Evolutionary conservation across 2,329 filamentous ascomycete genomes (phyloP).

Genomic region (Podosphaera leucotricha): DNA sequence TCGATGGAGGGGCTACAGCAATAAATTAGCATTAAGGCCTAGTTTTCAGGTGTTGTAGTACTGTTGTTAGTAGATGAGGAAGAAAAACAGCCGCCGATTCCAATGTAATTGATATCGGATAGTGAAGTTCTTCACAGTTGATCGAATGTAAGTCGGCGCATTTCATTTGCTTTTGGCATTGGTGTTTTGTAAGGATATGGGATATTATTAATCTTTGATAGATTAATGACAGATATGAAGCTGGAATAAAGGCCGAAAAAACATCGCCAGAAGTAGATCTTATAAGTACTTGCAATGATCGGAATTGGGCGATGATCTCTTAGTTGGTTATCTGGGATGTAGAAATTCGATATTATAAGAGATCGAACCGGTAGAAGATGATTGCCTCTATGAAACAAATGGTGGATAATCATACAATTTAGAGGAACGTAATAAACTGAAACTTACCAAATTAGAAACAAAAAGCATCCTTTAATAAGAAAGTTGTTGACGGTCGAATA

Average conservation of each 20-base stretch:
- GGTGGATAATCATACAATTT: neutral
- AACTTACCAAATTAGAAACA: neutral
- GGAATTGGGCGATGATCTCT: neutral
- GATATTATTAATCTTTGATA: conserved; percentile 6
- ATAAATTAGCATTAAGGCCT: conserved; percentile 21
- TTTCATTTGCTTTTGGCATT: conserved; percentile 8
- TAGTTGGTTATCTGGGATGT: neutral
- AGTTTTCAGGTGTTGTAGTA: conserved; percentile 6
- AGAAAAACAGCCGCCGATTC: conserved; percentile 10
- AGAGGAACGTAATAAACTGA: neutral
- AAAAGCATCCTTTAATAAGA: neutral
- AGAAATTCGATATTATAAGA: neutral
- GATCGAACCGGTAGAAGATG: neutral
- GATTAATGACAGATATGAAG: conserved; percentile 8
- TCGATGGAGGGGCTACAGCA: conserved; percentile 30
- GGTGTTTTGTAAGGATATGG: conserved; percentile 10
- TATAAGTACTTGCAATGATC: neutral
- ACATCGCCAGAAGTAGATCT: conserved; percentile 1
- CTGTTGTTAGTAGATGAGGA: conserved; percentile 1
- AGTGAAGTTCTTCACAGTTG: conserved; percentile 2
- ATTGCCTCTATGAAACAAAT: neutral
- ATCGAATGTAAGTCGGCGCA: conserved; percentile 12
- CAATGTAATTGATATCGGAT: conserved; percentile 4
- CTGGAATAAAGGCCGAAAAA: conserved; percentile 2
- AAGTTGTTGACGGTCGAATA: neutral